Base-by-base conservation (phyloP, 1,139 yeast genomes). In the Kodamaea sp. region DNA sequence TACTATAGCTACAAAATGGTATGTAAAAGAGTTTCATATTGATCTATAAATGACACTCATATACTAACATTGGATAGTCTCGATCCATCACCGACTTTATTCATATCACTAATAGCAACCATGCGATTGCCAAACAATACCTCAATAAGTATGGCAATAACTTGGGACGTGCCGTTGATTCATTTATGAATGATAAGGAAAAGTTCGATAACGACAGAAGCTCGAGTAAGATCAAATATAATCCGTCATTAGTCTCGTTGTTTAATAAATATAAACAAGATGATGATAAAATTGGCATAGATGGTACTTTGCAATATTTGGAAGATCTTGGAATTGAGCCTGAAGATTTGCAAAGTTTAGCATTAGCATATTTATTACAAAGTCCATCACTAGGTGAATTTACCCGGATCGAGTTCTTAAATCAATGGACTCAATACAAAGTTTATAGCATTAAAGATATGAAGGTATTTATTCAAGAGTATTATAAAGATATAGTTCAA, bases 271-370 rank as follows among this genome's bases (percentile, higher is more conserved):
- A 66, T 42, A 50, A 53, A 32, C 73, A 72, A 41, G 51, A 58
- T 20, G 45, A 47, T 2, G 50, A 49, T 7, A 47, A 76, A 38
- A 71, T 70, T 27, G 92, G 81, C 27, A 72, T 84, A 24, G 92
- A 87, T 42, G 97, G 96, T 0, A 83, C 96, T 0, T 62, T 90
- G 15, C 51, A 57, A 32, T 85, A 82, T 50, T 65, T 88, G 31
- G 71, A 67, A 7, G 96, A 84, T 52, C 62, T 90, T 37, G 78
- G 75, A 0, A 69, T 84, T 33, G 80, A 79, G 11, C 82, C 90
- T 0, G 97, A 90, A 49, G 90, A 90, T 53, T 68, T 78, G 7
- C 73, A 52, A 30, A 82, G 89, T 5, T 66, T 90, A 40, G 79
- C 86, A 1, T 60, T 90, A 11, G 89, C 95, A 1, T 79, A 76